Evolutionary conservation across 306 rosid genomes (phyloP).

Genomic region (Echinosophora koreensis): DNA sequence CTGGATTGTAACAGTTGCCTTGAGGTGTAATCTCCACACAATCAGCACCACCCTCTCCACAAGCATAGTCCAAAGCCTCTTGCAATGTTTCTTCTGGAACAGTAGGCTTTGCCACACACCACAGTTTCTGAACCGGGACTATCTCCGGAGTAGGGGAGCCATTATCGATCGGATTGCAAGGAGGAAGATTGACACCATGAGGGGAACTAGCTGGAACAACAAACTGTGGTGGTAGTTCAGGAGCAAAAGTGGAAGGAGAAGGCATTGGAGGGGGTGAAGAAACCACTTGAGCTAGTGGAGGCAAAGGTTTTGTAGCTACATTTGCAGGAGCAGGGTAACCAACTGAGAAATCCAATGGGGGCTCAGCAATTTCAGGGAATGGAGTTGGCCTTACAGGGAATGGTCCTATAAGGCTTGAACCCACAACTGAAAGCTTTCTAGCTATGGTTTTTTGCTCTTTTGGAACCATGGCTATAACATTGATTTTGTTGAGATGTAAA

Average conservation of each 20-base stretch:
- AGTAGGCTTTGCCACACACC: conserved; percentile 97
- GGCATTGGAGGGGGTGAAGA: conserved; percentile 58
- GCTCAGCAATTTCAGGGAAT: conserved; percentile 60
- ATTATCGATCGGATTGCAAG: conserved; percentile 63
- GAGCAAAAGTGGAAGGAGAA: conserved; percentile 49
- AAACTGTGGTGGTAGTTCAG: conserved; percentile 59
- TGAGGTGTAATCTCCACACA: conserved; percentile 70
- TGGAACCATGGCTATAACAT: conserved; percentile 43
- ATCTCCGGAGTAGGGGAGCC: conserved; percentile 63
- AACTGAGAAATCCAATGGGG: conserved; percentile 63
- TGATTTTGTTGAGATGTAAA: conserved; percentile 54
- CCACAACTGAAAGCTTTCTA: conserved; percentile 69
- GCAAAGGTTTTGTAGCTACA: conserved; percentile 55
- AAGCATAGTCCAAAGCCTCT: conserved; percentile 84
- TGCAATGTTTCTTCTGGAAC: conserved; percentile 83
- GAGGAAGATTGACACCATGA: conserved; percentile 60
- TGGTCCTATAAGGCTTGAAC: conserved; percentile 43
- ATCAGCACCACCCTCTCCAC: conserved; percentile 90
- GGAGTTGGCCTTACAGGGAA: conserved; percentile 71
- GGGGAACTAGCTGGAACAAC: conserved; percentile 70
- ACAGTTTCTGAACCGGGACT: conserved; percentile 59
- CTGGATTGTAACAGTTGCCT: conserved; percentile 77
- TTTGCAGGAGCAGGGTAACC: conserved; percentile 60
- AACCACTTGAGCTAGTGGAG: conserved; percentile 63
- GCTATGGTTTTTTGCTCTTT: conserved; percentile 44